These are phyloP conservation scores for Cucumis cinereus DNA, from an alignment of 306 rosid genomes.

Conservation along the genomic window DNA sequence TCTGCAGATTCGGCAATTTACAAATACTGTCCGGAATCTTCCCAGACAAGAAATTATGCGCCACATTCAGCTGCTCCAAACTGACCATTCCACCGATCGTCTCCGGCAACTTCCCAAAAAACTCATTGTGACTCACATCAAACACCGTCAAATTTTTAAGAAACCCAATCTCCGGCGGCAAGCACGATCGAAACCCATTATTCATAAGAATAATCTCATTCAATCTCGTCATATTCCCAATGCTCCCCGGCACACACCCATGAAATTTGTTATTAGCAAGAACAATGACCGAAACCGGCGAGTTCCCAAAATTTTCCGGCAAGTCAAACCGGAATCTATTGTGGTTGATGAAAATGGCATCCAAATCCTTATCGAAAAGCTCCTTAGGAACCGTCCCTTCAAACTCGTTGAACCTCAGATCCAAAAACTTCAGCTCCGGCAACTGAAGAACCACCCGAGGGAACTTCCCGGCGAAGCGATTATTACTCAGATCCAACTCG, in stretches of 20 bases:
- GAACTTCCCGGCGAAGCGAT: slow-evolving; percentile 79
- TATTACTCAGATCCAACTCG: slow-evolving; percentile 86
- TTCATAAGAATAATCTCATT: slow-evolving; percentile 76
- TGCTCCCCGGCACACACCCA: slow-evolving; percentile 75
- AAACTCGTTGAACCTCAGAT: slow-evolving; percentile 94
- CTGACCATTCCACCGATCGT: slow-evolving; percentile 41
- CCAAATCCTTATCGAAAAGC: slow-evolving; percentile 79
- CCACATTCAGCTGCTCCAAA: slow-evolving; percentile 79
- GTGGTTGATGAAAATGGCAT: slow-evolving; percentile 77
- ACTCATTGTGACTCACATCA: slow-evolving; percentile 72
- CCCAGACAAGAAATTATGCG: slow-evolving; percentile 78
- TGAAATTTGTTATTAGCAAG: slow-evolving; percentile 79
- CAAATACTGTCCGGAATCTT: slow-evolving; percentile 61
- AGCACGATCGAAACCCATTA: slow-evolving; percentile 61
- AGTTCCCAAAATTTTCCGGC: slow-evolving; percentile 82
- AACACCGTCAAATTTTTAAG: slow-evolving; percentile 75
- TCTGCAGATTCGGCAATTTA: slow-evolving; percentile 50
- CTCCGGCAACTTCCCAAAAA: slow-evolving; percentile 62
- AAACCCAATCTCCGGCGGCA: slow-evolving; percentile 65
- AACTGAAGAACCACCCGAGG: slow-evolving; percentile 60
- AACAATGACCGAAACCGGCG: slow-evolving; percentile 92
- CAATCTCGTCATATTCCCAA: slow-evolving; percentile 70
- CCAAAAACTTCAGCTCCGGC: slow-evolving; percentile 67
- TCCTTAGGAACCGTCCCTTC: slow-evolving; percentile 82
- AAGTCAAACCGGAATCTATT: slow-evolving; percentile 60